These are phyloP conservation scores for Pilaira anomala DNA, from an alignment of 192 early-diverging fungal species.

Conservation along the genomic window DNA sequence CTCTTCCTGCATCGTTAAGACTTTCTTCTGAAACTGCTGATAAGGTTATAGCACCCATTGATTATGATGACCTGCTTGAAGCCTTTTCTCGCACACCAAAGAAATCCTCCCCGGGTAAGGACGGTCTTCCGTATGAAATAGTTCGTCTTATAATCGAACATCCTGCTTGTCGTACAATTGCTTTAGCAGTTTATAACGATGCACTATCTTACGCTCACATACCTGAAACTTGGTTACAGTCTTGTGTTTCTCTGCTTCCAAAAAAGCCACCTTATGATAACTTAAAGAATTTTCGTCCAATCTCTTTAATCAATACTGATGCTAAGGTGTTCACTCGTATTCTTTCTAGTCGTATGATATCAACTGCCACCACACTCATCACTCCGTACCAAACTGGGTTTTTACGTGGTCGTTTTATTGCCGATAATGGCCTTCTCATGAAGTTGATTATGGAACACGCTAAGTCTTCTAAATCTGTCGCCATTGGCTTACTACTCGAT, in stretches of 20 bases:
- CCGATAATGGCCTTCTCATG: conserved; percentile 18
- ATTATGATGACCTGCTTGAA: background rate
- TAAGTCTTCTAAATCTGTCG: background rate
- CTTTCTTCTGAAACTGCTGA: background rate
- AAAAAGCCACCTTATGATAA: conserved; percentile 20
- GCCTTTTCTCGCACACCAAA: background rate
- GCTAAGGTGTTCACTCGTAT: too few relatives aligned
- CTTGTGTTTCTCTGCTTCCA: conserved; percentile 16
- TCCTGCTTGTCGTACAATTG: too few relatives aligned
- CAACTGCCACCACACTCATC: conserved; percentile 18
- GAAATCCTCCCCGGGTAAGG: conserved; percentile 12
- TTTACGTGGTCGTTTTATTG: conserved; percentile 2
- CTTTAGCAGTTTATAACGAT: conserved; percentile 6
- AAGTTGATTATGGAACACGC: background rate
- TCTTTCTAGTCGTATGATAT: too few relatives aligned
- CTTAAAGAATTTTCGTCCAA: conserved; percentile 19
- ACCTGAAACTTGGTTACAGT: conserved; percentile 6
- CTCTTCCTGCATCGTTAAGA: too few relatives aligned
- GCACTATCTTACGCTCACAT: conserved; percentile 6
- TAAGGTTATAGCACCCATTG: background rate
- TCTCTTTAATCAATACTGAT: too few relatives aligned
- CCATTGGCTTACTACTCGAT: conserved; percentile 16
- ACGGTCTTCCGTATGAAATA: conserved; percentile 33
- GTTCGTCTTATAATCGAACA: background rate
- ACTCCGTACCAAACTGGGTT: conserved; percentile 21